Percentiles rank a stretch among this genome's conserved stretches.
Evolutionary conservation across 495 filamentous ascomycete genomes (phyloP).

Genomic region (Choiromyces venosus): DNA sequence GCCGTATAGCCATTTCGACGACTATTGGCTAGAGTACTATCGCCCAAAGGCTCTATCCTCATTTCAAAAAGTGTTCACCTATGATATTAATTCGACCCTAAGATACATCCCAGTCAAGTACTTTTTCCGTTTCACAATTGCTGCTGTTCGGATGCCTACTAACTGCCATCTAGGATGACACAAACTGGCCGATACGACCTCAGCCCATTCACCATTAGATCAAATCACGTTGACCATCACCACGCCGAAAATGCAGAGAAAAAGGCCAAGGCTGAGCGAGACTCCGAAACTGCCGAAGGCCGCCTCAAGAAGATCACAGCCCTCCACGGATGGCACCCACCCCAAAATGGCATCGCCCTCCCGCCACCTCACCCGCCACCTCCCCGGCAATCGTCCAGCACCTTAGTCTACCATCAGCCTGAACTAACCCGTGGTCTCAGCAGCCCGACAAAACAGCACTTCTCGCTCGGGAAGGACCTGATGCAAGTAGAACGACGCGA

Average conservation of each 20-base stretch:
- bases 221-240: constrained; percentile 41
- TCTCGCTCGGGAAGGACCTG: constrained; percentile 29
- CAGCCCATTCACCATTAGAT: constrained; percentile 73
- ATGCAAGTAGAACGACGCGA: constrained; percentile 44
- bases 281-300: constrained; percentile 45
- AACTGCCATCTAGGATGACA: constrained; percentile 48
- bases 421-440: constrained; percentile 24
- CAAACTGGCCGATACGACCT: constrained; percentile 69
- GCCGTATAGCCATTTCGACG: constrained; percentile 68
- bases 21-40: constrained; percentile 99
- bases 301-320: constrained; percentile 48
- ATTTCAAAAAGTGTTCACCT: constrained; percentile 81
- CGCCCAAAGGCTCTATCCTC: constrained; percentile 77
- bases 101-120: constrained; percentile 63
- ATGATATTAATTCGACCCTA: constrained; percentile 79
- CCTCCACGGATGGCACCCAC: constrained; percentile 23
- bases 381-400: constrained; percentile 13
- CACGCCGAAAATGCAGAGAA: constrained; percentile 21
- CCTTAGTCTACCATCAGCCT: constrained; percentile 1
- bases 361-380: constrained; percentile 16
- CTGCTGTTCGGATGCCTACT: not conserved
- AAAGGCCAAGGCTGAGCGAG: constrained; percentile 22
- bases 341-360: not conserved
- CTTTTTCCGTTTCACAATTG: not conserved
- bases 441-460: constrained; percentile 30